Conservation (phyloP, 2,329 filamentous ascomycete species). For the Thielaviopsis musarum region DNA sequence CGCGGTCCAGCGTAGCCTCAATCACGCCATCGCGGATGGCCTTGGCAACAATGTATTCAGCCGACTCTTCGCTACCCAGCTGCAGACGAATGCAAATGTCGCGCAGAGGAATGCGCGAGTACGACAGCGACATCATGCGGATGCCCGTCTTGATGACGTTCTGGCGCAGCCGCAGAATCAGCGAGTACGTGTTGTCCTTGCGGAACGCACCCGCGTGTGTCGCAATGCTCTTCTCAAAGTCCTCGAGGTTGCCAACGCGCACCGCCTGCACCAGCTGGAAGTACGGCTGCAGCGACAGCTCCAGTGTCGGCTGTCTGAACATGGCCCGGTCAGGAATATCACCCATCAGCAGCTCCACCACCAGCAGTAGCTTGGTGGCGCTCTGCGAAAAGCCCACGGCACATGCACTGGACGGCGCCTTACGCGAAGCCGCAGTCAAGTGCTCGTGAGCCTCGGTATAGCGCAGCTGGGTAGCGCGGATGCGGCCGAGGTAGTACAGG, state of each 20-base stretch:
- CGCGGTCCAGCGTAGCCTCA: slow-evolving; percentile 83
- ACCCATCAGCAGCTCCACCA: slow-evolving; percentile 94
- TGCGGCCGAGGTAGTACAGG: slow-evolving; percentile 91
- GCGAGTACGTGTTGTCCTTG: slow-evolving; percentile 83
- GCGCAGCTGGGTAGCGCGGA: slow-evolving; percentile 86
- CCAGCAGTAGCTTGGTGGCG: slow-evolving; percentile 86
- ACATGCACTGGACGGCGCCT: slow-evolving; percentile 77
- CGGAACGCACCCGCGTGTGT: slow-evolving; percentile 72
- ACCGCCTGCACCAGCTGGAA: slow-evolving; percentile 89
- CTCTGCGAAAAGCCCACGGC: slow-evolving; percentile 92
- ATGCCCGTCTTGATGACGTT: slow-evolving; percentile 99
- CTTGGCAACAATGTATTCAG: slow-evolving; percentile 98
- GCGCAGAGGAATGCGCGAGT: slow-evolving; percentile 88
- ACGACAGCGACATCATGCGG: slow-evolving; percentile 96
- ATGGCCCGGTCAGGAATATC: slow-evolving; percentile 92
- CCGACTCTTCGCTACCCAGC: slow-evolving; percentile 87
- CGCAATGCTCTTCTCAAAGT: slow-evolving; percentile 76
- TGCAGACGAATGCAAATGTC: slow-evolving; percentile 95
- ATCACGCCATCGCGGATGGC: slow-evolving; percentile 96
- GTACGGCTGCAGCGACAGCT: slow-evolving; percentile 80
- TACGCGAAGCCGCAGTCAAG: slow-evolving; percentile 80
- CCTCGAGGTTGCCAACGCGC: slow-evolving; percentile 86
- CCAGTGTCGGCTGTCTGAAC: slow-evolving; percentile 78
- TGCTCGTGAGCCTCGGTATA: slow-evolving; percentile 97
- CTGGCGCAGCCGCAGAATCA: slow-evolving; percentile 85